Percentiles rank a stretch among this genome's conserved stretches.
These are phyloP conservation scores for Cocos nucifera DNA, from an alignment of 176 grass and related monocot species.

Conservation along the genomic window DNA sequence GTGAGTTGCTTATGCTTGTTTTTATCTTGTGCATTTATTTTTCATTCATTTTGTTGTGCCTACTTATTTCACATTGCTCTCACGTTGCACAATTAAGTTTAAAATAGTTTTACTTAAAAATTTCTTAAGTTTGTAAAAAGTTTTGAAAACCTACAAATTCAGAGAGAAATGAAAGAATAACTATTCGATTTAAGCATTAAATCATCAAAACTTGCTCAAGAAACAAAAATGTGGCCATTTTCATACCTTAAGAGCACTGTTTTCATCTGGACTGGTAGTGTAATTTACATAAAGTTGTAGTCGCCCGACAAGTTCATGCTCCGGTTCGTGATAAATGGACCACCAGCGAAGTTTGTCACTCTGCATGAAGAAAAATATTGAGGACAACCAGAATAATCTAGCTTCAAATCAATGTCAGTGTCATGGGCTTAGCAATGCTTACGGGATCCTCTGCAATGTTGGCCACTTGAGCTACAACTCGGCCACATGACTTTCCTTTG, in stretches of 20 bases:
- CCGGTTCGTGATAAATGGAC: constrained; percentile 82
- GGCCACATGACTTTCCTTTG: constrained; percentile 67
- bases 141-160: too few species aligned
- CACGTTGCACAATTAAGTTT: too few species aligned
- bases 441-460: constrained; percentile 86
- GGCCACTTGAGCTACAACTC: constrained; percentile 87
- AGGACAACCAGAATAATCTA: too few species aligned
- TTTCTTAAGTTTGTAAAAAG: too few species aligned
- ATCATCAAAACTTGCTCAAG: not conserved
- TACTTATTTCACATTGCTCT: too few species aligned
- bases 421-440: constrained; percentile 18
- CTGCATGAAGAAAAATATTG: constrained; percentile 31
- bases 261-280: constrained; percentile 75
- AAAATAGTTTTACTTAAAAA: too few species aligned
- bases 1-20: too few species aligned
- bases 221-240: constrained; percentile 13
- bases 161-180: too few species aligned
- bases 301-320: constrained; percentile 88
- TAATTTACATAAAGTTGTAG: constrained; percentile 76
- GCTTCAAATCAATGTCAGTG: too few species aligned
- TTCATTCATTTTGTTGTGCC: too few species aligned
- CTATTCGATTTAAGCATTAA: not conserved
- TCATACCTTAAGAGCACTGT: constrained; percentile 74
- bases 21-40: too few species aligned
- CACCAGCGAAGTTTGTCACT: constrained; percentile 89